A percentile compares a stretch with the other conserved stretches of the same genome.
Conservation (phyloP, 2,329 filamentous ascomycete species). For the Cladosporium halotolerans region DNA sequence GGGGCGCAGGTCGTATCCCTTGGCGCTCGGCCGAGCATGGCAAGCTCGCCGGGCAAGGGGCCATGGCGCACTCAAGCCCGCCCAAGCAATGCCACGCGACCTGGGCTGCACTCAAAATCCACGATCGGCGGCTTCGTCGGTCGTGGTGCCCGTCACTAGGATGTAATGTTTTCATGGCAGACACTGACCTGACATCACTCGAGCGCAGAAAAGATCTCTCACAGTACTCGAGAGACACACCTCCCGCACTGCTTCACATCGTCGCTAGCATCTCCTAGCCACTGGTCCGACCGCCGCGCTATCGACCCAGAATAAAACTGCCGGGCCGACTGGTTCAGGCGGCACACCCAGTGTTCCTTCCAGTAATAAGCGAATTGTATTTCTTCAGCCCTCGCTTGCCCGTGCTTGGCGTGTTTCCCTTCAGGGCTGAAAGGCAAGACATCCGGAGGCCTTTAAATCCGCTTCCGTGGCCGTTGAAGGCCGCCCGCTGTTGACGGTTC, state of each 20-base stretch:
- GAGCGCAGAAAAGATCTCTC: too few species aligned
- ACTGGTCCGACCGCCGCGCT: slow-evolving; percentile 7
- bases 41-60: neutral
- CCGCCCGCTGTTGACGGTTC: too few species aligned
- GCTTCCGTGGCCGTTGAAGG: too few species aligned
- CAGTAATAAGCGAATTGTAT: neutral
- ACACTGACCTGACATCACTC: too few species aligned
- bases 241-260: slow-evolving; percentile 4
- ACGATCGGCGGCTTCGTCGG: neutral
- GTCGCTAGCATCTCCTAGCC: slow-evolving; percentile 7
- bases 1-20: neutral
- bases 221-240: neutral
- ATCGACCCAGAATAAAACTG: slow-evolving; percentile 2
- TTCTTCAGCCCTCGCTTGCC: neutral
- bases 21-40: neutral
- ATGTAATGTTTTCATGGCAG: too few species aligned
- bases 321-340: neutral
- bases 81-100: slow-evolving; percentile 9
- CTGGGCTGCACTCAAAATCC: slow-evolving; percentile 1
- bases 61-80: slow-evolving; percentile 1
- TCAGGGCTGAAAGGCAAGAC: too few species aligned
- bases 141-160: too few species aligned
- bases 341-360: neutral
- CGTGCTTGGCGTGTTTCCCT: too few species aligned
- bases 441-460: too few species aligned